Percentiles rank a stretch among this genome's conserved stretches.
phyloP scores from a whole-genome alignment of 768 basidiomycete species.

The Agrocybe chaxingu region DNA sequence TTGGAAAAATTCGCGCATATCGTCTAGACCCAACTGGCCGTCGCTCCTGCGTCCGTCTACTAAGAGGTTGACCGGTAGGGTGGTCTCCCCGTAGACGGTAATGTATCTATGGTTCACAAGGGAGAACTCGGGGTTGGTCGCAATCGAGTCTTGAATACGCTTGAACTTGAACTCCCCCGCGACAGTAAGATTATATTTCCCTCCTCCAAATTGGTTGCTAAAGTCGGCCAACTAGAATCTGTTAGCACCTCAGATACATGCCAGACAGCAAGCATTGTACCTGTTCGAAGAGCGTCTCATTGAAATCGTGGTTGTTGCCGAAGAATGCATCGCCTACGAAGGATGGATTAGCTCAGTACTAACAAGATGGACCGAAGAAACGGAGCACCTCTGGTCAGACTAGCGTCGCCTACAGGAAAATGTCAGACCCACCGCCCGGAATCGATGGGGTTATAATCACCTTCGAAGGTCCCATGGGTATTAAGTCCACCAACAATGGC shows the following conservation, averaged over 20 bases:
- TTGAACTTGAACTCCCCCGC: too few species aligned
- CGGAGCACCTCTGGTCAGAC: too few species aligned
- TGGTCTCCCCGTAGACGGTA: constrained; percentile 17
- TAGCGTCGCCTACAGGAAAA: too few species aligned
- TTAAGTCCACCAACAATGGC: constrained; percentile 19
- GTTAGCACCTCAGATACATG: neutral
- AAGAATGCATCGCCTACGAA: constrained; percentile 13
- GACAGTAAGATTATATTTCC: too few species aligned
- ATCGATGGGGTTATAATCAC: constrained; percentile 6
- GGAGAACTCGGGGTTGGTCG: constrained; percentile 12
- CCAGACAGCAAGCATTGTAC: neutral
- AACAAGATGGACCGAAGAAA: too few species aligned
- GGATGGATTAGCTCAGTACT: too few species aligned
- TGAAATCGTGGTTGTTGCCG: constrained; percentile 10
- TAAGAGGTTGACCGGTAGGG: constrained; percentile 18
- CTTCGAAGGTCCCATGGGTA: constrained; percentile 19
- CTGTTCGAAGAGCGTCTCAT: constrained; percentile 10
- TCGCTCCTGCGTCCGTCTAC: constrained; percentile 18
- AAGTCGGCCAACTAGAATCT: constrained; percentile 11
- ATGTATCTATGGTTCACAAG: constrained; percentile 19
- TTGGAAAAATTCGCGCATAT: constrained; percentile 14
- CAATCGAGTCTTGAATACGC: too few species aligned
- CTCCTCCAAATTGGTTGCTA: constrained; percentile 3
- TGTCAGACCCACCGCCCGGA: too few species aligned
- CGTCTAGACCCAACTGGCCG: constrained; percentile 13